Evolutionary conservation across 2,329 filamentous ascomycete genomes (phyloP).

Genomic region (Trichoderma guizhouense): DNA sequence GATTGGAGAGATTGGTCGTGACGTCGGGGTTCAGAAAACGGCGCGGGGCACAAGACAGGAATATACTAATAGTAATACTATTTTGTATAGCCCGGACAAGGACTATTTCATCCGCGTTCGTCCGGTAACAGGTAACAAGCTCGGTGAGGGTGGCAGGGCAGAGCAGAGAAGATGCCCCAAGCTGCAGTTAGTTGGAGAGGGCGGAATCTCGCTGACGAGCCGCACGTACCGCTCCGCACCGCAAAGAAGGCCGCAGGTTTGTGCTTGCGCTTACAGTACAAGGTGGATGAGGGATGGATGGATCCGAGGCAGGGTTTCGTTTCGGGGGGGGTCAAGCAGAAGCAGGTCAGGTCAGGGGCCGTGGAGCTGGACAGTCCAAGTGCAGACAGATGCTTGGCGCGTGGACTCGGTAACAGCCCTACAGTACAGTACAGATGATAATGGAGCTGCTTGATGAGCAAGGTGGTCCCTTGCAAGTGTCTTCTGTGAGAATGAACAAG

Average conservation of each 20-base stretch:
- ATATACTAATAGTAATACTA: background rate
- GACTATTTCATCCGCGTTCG: constrained; percentile 9
- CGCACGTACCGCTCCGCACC: background rate
- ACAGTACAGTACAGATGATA: background rate
- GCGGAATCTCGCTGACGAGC: constrained; percentile 5
- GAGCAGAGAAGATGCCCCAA: background rate
- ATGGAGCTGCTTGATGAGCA: background rate
- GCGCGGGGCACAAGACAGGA: background rate
- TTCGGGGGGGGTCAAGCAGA: background rate
- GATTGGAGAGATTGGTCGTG: background rate
- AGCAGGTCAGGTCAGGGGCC: background rate
- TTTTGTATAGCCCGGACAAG: background rate
- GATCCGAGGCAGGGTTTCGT: background rate
- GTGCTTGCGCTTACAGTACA: background rate
- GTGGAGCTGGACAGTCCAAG: background rate
- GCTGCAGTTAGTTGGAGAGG: background rate
- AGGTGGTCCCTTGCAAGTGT: background rate
- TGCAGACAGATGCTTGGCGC: background rate
- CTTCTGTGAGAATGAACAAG: background rate
- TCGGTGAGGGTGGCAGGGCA: background rate
- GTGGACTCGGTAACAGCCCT: background rate
- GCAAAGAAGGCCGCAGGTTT: background rate
- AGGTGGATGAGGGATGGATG: background rate
- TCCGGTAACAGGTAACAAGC: background rate
- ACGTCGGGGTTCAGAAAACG: background rate